Conservation (phyloP, 2,329 filamentous ascomycete genomes). For the Teratosphaeria nubilosa region DNA sequence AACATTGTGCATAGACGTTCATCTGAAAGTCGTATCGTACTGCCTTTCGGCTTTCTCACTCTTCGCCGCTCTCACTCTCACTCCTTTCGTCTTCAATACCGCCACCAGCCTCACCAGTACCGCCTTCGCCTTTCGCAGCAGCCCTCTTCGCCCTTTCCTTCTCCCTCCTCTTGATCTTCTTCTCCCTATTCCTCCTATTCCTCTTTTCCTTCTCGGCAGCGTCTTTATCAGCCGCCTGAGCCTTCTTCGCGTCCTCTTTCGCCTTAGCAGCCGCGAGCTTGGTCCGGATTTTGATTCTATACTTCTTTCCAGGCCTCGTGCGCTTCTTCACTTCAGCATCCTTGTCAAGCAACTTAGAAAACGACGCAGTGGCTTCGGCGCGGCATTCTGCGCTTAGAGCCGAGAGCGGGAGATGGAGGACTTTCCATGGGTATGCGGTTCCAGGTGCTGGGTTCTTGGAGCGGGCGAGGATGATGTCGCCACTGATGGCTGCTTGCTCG, state of each 20-base stretch:
- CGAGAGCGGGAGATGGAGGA: constrained; percentile 10
- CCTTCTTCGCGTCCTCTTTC: constrained; percentile 11
- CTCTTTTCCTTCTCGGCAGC: constrained; percentile 22
- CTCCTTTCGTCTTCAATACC: neutral
- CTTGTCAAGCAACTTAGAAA: neutral
- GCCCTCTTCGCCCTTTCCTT: constrained; percentile 26
- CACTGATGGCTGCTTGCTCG: constrained; percentile 11
- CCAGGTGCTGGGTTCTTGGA: constrained; percentile 12
- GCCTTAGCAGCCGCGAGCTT: constrained; percentile 14
- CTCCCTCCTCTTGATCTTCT: constrained; percentile 27
- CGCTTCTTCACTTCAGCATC: constrained; percentile 9
- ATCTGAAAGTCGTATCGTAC: neutral
- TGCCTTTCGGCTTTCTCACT: neutral
- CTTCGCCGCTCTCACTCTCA: neutral
- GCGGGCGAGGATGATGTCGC: constrained; percentile 10
- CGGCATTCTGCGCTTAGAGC: neutral
- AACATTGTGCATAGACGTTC: neutral
- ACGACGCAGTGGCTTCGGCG: neutral
- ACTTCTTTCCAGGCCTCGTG: constrained; percentile 22
- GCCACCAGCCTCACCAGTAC: neutral
- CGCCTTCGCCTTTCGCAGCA: constrained; percentile 3
- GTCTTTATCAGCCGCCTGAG: constrained; percentile 13
- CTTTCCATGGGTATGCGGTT: constrained; percentile 18
- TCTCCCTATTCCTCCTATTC: constrained; percentile 23
- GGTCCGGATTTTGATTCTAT: constrained; percentile 18